Conservation (phyloP, 176 grass and related monocot species). For the Carex myosuroides region DNA sequence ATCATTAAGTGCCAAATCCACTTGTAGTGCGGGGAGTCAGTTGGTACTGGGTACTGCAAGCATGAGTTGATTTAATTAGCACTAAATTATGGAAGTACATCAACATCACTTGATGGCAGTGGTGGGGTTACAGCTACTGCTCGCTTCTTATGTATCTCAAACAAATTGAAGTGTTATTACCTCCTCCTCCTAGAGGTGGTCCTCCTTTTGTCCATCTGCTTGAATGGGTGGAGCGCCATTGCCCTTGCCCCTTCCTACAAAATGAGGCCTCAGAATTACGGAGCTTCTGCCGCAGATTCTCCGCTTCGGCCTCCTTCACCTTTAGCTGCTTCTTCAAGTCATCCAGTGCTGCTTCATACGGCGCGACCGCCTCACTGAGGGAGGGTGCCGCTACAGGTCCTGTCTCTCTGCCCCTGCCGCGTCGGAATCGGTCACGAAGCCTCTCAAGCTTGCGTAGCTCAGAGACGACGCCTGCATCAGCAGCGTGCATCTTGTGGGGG, state of each 20-base stretch:
- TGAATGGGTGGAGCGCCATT: conserved; percentile 19
- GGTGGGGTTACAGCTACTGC: neutral
- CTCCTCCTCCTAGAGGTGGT: neutral
- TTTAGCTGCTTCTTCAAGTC: conserved; percentile 74
- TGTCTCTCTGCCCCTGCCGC: conserved; percentile 7
- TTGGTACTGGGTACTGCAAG: neutral
- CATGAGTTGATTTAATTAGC: neutral
- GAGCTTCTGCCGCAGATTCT: conserved; percentile 64
- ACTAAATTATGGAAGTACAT: no score
- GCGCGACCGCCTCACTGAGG: conserved; percentile 58
- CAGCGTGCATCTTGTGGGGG: conserved; percentile 63
- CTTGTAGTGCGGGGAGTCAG: neutral
- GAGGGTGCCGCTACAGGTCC: neutral
- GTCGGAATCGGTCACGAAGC: conserved; percentile 72
- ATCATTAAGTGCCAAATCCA: neutral
- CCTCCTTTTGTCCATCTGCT: conserved; percentile 2
- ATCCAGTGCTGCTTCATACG: conserved; percentile 85
- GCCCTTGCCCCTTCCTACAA: conserved; percentile 23
- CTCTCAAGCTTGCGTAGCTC: conserved; percentile 73
- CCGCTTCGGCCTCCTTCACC: conserved; percentile 68
- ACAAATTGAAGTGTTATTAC: neutral
- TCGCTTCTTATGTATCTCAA: no score
- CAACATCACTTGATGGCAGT: neutral
- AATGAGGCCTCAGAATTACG: conserved; percentile 17
- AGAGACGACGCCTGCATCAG: conserved; percentile 66